A percentile compares a stretch with the other conserved stretches of the same genome.
Evolutionary conservation across 148 eudicot species (phyloP).

Genomic region (Vaccinium corymbosum): DNA sequence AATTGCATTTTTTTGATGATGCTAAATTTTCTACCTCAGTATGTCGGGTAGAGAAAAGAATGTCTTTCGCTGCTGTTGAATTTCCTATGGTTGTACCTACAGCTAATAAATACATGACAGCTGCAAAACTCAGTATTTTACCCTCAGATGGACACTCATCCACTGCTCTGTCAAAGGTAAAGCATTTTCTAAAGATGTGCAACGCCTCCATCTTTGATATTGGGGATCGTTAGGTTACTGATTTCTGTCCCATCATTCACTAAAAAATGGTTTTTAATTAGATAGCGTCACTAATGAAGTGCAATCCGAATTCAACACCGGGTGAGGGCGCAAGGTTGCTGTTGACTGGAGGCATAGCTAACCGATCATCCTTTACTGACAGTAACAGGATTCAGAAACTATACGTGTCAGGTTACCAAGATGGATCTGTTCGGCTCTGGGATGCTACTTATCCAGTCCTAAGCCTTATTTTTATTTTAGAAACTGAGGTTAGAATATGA

Average conservation of each 20-base stretch:
- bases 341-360: constrained; percentile 56
- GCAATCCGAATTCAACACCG: constrained; percentile 22
- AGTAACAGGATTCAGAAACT: constrained; percentile 33
- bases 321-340: constrained; percentile 43
- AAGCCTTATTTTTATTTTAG: constrained; percentile 37
- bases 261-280: constrained; percentile 16
- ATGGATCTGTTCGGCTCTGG: constrained; percentile 77
- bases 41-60: constrained; percentile 39
- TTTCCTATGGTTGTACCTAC: constrained; percentile 49
- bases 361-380: constrained; percentile 25
- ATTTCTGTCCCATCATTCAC: not conserved
- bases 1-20: constrained; percentile 41
- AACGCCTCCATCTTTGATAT: constrained; percentile 1
- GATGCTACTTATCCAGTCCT: constrained; percentile 60
- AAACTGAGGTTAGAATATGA: constrained; percentile 45
- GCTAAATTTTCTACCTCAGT: constrained; percentile 40
- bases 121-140: constrained; percentile 41
- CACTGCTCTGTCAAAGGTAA: constrained; percentile 31
- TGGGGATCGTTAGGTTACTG: constrained; percentile 14
- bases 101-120: constrained; percentile 52
- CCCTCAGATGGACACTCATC: constrained; percentile 24
- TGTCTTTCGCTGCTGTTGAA: constrained; percentile 37
- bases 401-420: constrained; percentile 57
- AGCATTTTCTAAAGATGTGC: not conserved
- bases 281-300: constrained; percentile 24